A percentile compares a stretch with the other conserved stretches of the same genome.
phyloP scores from a whole-genome alignment of 2,329 filamentous ascomycete genomes.

The Apiospora arundinis region DNA sequence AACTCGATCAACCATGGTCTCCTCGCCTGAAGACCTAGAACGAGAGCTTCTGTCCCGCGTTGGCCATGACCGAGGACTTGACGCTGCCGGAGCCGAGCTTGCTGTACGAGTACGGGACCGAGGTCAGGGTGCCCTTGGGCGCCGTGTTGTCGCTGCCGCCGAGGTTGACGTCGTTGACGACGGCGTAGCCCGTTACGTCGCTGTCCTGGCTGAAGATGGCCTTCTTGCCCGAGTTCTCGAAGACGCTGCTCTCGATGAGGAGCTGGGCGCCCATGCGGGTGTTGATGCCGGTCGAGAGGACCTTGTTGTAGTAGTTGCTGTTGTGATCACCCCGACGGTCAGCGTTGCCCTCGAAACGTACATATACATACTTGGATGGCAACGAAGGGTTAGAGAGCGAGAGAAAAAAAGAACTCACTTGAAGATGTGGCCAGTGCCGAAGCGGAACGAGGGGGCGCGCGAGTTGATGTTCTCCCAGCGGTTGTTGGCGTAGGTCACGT shows the following conservation, averaged over 20 bases:
- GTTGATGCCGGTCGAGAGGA: slow-evolving; percentile 57
- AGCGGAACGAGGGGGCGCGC: slow-evolving; percentile 67
- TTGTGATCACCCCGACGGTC: neutral
- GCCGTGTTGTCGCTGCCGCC: slow-evolving; percentile 56
- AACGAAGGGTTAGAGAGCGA: no score
- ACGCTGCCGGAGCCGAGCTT: slow-evolving; percentile 27
- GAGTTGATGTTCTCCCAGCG: slow-evolving; percentile 69
- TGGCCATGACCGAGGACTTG: slow-evolving; percentile 25
- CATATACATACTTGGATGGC: no score
- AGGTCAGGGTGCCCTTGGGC: slow-evolving; percentile 48
- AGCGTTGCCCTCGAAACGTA: neutral
- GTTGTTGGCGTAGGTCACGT: slow-evolving; percentile 72
- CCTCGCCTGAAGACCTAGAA: slow-evolving; percentile 13
- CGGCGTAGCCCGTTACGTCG: slow-evolving; percentile 47
- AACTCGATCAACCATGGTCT: no score
- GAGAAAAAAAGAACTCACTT: no score
- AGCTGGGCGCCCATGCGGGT: slow-evolving; percentile 58
- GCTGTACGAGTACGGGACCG: slow-evolving; percentile 26
- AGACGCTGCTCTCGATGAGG: slow-evolving; percentile 54
- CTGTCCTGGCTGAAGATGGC: slow-evolving; percentile 47
- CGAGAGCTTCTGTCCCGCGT: slow-evolving; percentile 24
- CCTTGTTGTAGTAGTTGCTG: slow-evolving; percentile 52
- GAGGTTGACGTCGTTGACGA: slow-evolving; percentile 49
- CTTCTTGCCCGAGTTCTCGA: slow-evolving; percentile 32
- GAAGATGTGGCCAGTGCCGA: slow-evolving; percentile 67